Evolutionary conservation across 768 basidiomycete genomes (phyloP), one percentile per base, ranked within the genome.

Genomic region (Lentinula guzmanii): DNA sequence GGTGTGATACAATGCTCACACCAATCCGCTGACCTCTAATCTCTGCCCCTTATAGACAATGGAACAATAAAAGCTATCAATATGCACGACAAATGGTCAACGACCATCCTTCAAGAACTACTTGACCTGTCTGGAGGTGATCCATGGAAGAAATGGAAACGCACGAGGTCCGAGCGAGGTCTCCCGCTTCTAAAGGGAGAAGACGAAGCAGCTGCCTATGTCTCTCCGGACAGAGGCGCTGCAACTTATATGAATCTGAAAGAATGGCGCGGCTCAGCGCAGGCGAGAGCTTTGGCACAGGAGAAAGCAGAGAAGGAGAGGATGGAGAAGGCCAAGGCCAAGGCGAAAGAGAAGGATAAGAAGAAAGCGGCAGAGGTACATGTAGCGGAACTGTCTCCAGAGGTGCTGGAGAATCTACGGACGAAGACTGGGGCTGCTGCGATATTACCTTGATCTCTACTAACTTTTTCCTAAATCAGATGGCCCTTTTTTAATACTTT

Each of bases 301-400:
- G 34, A 31, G n/a, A 41, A 35, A 24, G 41, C 51, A 11, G 50
- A 42, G 11, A 60, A 60, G 37, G 58, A 95, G 74, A 91, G 89
- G 63, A 88, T 89, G 70, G 89, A 87, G n/a, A 93, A 93, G 72
- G 91, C 90, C 46, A 89, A 89, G 67, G 87, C 84, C 0, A 91
- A 93, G 74, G 92, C 89, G 13, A 90, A 93, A 65, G 90, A 87
- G 13, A 92, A 90, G 7, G 77, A 86, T 62, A 93, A 95, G 79
- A 94, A 94, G 82, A 92, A 91, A 76, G 77, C 90, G 73, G 81
- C 79, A 16, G 39, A 31, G 15, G 48, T 18, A 15, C 39, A 50
- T 41, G 59, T 34, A 8, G 8, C 37, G 7, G 48, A 62, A n/a
- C 15, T 62, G 28, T 41, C 53, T 52, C 16, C 53, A 34, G 58